These are phyloP conservation scores for Phaffomyces antillensis DNA, from an alignment of 805 yeast genomes.

Conservation along the genomic window DNA sequence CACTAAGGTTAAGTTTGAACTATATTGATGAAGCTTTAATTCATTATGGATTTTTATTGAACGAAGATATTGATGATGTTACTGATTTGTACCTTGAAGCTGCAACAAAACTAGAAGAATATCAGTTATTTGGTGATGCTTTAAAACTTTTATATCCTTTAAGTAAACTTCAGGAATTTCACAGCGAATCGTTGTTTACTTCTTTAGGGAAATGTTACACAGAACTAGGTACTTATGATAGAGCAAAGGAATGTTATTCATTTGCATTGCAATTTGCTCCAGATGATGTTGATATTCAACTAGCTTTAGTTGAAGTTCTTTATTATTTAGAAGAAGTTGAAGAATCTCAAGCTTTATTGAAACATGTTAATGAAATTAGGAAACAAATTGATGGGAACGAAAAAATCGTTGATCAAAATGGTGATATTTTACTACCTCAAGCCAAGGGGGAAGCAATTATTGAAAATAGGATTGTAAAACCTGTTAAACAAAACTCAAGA, in stretches of 20 bases:
- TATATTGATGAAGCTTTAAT: constrained; percentile 61
- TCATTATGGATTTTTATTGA: constrained; percentile 58
- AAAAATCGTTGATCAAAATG: constrained; percentile 20
- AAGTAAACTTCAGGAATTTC: constrained; percentile 44
- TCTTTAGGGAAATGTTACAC: constrained; percentile 72
- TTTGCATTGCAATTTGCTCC: constrained; percentile 51
- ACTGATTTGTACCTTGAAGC: constrained; percentile 72
- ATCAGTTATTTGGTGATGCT: constrained; percentile 71
- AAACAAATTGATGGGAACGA: constrained; percentile 14
- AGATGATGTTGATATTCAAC: constrained; percentile 60
- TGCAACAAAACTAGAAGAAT: constrained; percentile 63
- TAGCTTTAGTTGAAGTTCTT: constrained; percentile 76
- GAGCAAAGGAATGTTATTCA: constrained; percentile 55
- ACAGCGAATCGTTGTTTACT: constrained; percentile 36
- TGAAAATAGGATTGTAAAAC: constrained; percentile 13
- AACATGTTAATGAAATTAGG: constrained; percentile 44
- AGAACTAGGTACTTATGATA: constrained; percentile 60
- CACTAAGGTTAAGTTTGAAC: constrained; percentile 59
- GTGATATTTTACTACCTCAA: not conserved
- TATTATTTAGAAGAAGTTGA: constrained; percentile 57
- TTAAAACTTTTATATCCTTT: constrained; percentile 56
- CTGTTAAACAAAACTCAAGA: constrained; percentile 26
- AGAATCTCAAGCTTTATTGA: constrained; percentile 46
- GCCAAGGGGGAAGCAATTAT: constrained; percentile 15
- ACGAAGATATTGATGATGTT: constrained; percentile 51